Evolutionary conservation across 352 stramenopile species (phyloP), one percentile per base, ranked within the genome.

Genomic region (Phytopythium boreale): DNA sequence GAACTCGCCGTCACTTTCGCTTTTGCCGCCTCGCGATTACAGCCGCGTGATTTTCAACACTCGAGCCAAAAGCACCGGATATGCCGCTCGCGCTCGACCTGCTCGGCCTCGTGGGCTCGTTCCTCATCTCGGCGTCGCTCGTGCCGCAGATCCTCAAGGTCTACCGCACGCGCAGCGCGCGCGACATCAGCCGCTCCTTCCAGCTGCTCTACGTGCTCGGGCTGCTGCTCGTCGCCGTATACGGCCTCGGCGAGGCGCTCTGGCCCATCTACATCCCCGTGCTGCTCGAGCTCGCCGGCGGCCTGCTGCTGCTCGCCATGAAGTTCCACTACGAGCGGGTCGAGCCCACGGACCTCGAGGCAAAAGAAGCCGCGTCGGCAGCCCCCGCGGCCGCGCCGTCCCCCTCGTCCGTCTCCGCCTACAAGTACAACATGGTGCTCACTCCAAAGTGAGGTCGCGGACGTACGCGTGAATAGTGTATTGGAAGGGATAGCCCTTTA

Each of bases 81-180:
- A 71, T 69, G 61, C 58, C 71, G 47, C 72, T 70, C 29, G 69
- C 73, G 26, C 87, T 67, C 66, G 74, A 87, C 63, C 70, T 82
- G 44, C 63, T 88, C 47, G 81, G 82, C 17, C 74, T 90, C 56
- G 61, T 78, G 14, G 79, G 77, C 37, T 88, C 77, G 29, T 87
- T 88, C 68, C 70, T 88, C 61, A 81, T 88, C 53, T 84, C 77
- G 17, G 66, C 70, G 19, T 71, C 76, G 43, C 76, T 88, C 34
- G 69, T 88, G n/a, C 81, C 81, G 34, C 79, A 88, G 66, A 84
- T 90, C 37, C 9, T 74, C 43, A 84, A 90, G 56, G 79, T 87
- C 36, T 84, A 84, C 53, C 63, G 67, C 41, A 83, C 77, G 51
- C 84, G 86, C 59, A 90, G 69, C 31, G 79, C 69, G n/a, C 68